Percentiles rank a stretch among this genome's conserved stretches.
phyloP scores from a whole-genome alignment of 2,329 filamentous ascomycete species.

The Microsporum ferrugineum region DNA sequence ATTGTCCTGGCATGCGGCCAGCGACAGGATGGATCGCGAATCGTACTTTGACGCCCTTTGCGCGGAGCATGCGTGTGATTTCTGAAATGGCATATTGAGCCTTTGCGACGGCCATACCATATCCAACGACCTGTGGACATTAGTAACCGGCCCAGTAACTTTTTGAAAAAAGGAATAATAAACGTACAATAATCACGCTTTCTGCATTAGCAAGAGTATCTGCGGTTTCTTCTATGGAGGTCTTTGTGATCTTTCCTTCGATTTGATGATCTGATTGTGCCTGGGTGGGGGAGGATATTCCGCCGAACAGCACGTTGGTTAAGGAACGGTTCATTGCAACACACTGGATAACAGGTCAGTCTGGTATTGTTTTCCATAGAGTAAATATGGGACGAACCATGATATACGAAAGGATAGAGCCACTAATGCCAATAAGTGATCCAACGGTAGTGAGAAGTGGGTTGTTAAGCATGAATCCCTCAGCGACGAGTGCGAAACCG shows the following conservation, averaged over 20 bases:
- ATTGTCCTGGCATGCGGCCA: constrained; percentile 85
- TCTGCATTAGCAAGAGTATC: constrained; percentile 65
- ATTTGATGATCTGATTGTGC: constrained; percentile 60
- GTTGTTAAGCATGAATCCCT: constrained; percentile 86
- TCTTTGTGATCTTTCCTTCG: constrained; percentile 67
- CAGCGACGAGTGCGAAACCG: constrained; percentile 78
- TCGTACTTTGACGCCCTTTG: constrained; percentile 66
- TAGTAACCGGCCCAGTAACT: constrained; percentile 23
- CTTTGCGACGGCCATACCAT: constrained; percentile 90
- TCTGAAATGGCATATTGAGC: constrained; percentile 83
- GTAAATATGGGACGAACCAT: constrained; percentile 31
- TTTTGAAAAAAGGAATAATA: constrained; percentile 41
- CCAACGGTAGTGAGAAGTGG: constrained; percentile 74
- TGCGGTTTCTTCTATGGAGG: constrained; percentile 67
- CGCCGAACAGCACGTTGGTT: constrained; percentile 82
- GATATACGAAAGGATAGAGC: constrained; percentile 79
- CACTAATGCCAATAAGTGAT: constrained; percentile 75
- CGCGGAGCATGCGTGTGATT: constrained; percentile 62
- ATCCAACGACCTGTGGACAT: constrained; percentile 56
- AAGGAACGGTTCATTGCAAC: constrained; percentile 84
- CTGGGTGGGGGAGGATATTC: constrained; percentile 55
- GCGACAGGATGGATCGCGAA: constrained; percentile 88
- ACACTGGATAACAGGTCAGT: constrained; percentile 39
- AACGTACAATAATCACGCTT: constrained; percentile 62
- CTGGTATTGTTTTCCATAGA: neutral